Evolutionary conservation across 192 early-diverging fungal species (phyloP).

Genomic region (Coemansia sp.): DNA sequence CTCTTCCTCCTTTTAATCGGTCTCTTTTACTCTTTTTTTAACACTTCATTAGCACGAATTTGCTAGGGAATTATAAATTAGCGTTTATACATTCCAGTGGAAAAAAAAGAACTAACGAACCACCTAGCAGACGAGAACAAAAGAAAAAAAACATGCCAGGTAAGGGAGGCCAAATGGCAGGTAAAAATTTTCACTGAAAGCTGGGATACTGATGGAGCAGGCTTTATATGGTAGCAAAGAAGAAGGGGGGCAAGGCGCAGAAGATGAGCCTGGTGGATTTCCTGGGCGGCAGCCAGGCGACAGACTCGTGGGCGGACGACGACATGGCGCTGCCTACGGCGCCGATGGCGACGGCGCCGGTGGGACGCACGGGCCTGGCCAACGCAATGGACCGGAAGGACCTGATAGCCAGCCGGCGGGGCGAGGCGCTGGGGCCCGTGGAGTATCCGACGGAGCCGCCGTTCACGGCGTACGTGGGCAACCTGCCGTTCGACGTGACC

Average conservation of each 20-base stretch:
- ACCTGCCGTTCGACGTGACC: conserved; percentile 79
- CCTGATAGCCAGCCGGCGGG: background rate
- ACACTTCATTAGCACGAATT: too few species aligned
- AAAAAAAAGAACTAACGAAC: too few species aligned
- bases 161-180: too few species aligned
- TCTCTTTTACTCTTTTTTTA: too few species aligned
- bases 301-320: conserved; percentile 86
- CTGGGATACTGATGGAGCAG: background rate
- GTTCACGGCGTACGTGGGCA: conserved; percentile 86
- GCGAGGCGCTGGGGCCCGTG: conserved; percentile 43
- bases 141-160: too few species aligned
- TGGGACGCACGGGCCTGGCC: conserved; percentile 25
- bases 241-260: conserved; percentile 62
- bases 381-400: conserved; percentile 32
- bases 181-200: background rate
- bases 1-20: too few species aligned
- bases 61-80: too few species aligned
- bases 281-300: conserved; percentile 24
- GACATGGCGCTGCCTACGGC: conserved; percentile 82
- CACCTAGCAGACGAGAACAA: too few species aligned
- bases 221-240: conserved; percentile 49
- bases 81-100: too few species aligned
- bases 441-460: conserved; percentile 81
- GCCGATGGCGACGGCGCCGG: conserved; percentile 36
- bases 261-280: conserved; percentile 87